Evolutionary conservation across 768 basidiomycete species (phyloP).

Genomic region (Tricholoma terreum): DNA sequence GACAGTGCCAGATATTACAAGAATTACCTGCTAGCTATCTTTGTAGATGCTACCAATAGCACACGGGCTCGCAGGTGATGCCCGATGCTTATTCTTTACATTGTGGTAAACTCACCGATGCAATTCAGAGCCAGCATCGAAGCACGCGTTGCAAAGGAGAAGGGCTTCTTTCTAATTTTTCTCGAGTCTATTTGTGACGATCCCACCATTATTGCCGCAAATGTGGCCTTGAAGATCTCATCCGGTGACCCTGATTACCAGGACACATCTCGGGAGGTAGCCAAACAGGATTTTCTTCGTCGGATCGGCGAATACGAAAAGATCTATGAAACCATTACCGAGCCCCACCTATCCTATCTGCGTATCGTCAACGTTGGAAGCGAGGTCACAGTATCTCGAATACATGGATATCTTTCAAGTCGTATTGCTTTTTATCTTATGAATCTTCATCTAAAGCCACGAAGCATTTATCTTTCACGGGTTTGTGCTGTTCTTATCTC

Average conservation of each 20-base stretch:
- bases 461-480: constrained; percentile 94
- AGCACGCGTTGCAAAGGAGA: constrained; percentile 80
- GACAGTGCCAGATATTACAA: neutral
- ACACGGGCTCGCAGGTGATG: constrained; percentile 68
- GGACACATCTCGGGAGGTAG: constrained; percentile 78
- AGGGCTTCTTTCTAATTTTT: constrained; percentile 85
- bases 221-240: constrained; percentile 92
- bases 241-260: constrained; percentile 99
- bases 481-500: constrained; percentile 44
- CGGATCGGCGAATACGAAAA: constrained; percentile 93
- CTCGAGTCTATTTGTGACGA: constrained; percentile 95
- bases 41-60: constrained; percentile 92
- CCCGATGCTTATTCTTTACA: neutral
- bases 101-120: neutral
- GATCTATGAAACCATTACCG: constrained; percentile 93
- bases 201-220: constrained; percentile 90
- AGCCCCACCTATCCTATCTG: constrained; percentile 86
- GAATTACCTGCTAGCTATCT: neutral
- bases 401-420: constrained; percentile 94
- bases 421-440: constrained; percentile 98
- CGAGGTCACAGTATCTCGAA: constrained; percentile 80
- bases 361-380: constrained; percentile 92
- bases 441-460: constrained; percentile 95
- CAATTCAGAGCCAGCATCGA: constrained; percentile 72
- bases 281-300: constrained; percentile 84